These are phyloP conservation scores for Coemansia sp. DNA, from an alignment of 192 early-diverging fungal genomes.

Conservation along the genomic window DNA sequence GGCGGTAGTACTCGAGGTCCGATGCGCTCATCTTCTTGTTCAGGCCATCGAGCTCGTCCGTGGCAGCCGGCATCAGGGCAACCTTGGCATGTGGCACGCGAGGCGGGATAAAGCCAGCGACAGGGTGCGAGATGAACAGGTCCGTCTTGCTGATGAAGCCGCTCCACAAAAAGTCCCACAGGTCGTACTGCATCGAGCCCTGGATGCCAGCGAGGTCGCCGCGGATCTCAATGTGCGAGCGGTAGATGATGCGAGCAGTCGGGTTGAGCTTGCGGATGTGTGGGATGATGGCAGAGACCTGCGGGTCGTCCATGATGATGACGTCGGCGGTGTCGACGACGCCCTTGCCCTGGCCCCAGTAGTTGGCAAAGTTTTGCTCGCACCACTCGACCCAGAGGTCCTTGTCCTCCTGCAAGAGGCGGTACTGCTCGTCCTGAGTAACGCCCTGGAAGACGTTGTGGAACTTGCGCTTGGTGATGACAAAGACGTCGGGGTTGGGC, in stretches of 20 bases:
- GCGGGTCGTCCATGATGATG: constrained; percentile 85
- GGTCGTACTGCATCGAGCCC: constrained; percentile 67
- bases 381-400: constrained; percentile 61
- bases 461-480: constrained; percentile 85
- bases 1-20: constrained; percentile 65
- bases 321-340: constrained; percentile 71
- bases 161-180: constrained; percentile 75
- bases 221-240: constrained; percentile 83
- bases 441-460: constrained; percentile 88
- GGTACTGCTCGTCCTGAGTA: constrained; percentile 56
- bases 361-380: constrained; percentile 67
- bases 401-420: constrained; percentile 61
- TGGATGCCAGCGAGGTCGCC: constrained; percentile 64
- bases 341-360: constrained; percentile 69
- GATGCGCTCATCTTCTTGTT: constrained; percentile 65
- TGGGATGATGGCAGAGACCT: constrained; percentile 79
- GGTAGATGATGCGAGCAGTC: constrained; percentile 68
- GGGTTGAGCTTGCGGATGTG: constrained; percentile 71
- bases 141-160: constrained; percentile 69
- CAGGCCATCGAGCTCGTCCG: constrained; percentile 79
- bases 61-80: constrained; percentile 68
- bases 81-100: constrained; percentile 65
- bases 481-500: constrained; percentile 81
- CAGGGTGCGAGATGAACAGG: constrained; percentile 78
- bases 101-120: constrained; percentile 69